phyloP scores from a whole-genome alignment of 1,284 basidiomycete species.

The Trametes pubescens region DNA sequence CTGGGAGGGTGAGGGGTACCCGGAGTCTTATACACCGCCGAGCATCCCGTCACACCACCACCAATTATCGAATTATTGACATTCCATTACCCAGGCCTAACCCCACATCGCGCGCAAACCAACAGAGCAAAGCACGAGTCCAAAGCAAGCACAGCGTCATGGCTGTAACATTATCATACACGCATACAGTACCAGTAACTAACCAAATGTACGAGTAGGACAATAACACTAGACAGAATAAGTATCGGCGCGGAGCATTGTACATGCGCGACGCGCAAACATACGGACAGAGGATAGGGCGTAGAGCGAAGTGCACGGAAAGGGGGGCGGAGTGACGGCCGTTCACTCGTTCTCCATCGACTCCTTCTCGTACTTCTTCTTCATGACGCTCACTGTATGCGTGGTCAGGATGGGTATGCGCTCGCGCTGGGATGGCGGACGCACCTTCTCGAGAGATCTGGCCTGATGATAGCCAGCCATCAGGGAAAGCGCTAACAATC shows the following conservation, averaged over 20 bases:
- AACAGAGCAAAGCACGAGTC: neutral
- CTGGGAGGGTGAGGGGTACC: too few relatives aligned
- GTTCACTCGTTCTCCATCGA: conserved; percentile 57
- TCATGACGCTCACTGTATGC: conserved; percentile 76
- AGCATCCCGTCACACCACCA: too few relatives aligned
- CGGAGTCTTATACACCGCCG: too few relatives aligned
- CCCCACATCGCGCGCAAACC: too few relatives aligned
- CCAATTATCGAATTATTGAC: too few relatives aligned
- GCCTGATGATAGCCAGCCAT: conserved; percentile 70
- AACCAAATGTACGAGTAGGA: conserved; percentile 32
- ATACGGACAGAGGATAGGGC: neutral
- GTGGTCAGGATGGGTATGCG: neutral
- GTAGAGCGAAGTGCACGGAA: neutral
- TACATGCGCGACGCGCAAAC: conserved; percentile 4
- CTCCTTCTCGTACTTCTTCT: conserved; percentile 76
- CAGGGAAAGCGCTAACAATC: conserved; percentile 80
- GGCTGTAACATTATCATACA: conserved; percentile 30
- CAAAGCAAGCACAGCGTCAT: neutral
- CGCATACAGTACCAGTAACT: conserved; percentile 21
- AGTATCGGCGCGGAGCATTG: conserved; percentile 18
- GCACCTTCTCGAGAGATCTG: conserved; percentile 57
- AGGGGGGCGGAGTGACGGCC: neutral
- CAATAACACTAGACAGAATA: conserved; percentile 31
- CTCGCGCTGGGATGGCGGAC: conserved; percentile 17
- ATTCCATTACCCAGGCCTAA: too few relatives aligned